Base-by-base conservation (phyloP, 306 rosid species). In the Hylodesmum podocarpum region DNA sequence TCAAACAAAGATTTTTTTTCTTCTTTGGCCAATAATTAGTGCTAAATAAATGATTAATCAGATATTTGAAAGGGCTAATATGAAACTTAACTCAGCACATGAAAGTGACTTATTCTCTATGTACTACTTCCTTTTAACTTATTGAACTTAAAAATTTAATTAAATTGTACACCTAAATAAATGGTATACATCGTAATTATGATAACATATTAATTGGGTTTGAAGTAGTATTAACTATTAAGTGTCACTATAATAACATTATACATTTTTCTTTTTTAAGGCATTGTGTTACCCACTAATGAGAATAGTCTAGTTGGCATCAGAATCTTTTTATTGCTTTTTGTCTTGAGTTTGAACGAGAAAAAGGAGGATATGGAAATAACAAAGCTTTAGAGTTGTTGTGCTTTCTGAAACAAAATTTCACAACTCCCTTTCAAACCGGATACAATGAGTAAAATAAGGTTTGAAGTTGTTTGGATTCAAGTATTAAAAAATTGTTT, bases 291-390 rank as follows among this genome's bases (percentile, higher is more conserved):
- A 12, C 40, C 77, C 66, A 36, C 47, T 54, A 31, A 73, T 25
- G 78, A 40, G 16, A 25, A 73, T 28, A 25, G 15, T 40, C 55
- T 73, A 57, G 68, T 57, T 40, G 57, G 78, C 64, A 50, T 70
- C 33, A 31, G 75, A 47, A 68, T 68, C 16, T 46, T 46, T 49
- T 21, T 34, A 24, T 34, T 51, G 51, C 70, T 19, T 64, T 36
- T 13, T 36, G 24, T 51, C 47, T 34, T 12, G 21, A 68, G 53
- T 18, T 47, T 46, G 43, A 46, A 43, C 22, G 5, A 28, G 15
- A 68, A 10, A 68, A 68, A 44, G 28, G 43, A 22, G n/a, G 31
- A 31, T 49, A 5, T 29, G 18, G 19, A 69, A 28, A n/a, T 29
- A 49, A 34, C 46, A 70, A 31, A 12, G 18, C 43, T 71, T 53